These are phyloP conservation scores for Rhododendron vialii DNA, from an alignment of 148 eudicot genomes.

Conservation along the genomic window DNA sequence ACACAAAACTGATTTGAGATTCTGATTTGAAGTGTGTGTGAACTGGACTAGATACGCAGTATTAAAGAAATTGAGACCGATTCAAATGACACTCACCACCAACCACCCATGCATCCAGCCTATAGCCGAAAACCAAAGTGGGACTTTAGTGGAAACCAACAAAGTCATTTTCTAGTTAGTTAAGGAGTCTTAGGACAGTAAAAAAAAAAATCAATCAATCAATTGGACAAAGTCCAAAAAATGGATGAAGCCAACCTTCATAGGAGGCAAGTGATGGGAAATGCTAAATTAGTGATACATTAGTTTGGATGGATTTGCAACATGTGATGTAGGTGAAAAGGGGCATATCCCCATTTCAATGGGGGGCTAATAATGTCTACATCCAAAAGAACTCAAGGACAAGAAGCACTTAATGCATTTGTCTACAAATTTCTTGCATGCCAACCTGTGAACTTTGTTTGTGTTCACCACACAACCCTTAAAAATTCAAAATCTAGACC, in stretches of 20 bases:
- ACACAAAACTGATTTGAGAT: background rate
- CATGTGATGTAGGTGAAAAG: background rate
- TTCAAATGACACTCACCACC: background rate
- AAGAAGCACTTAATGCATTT: slow-evolving; percentile 8
- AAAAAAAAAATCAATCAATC: background rate
- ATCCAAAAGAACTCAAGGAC: slow-evolving; percentile 6
- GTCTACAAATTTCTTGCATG: slow-evolving; percentile 6
- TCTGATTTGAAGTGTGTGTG: background rate
- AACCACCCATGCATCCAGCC: background rate
- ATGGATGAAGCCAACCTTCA: background rate
- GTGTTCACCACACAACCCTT: background rate
- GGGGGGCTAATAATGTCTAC: background rate
- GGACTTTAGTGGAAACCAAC: background rate
- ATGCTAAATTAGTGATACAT: background rate
- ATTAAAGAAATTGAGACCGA: background rate
- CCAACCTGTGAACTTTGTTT: slow-evolving; percentile 10
- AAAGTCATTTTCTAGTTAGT: background rate
- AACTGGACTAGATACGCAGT: background rate
- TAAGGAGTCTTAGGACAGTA: background rate
- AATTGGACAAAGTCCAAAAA: background rate
- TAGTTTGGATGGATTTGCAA: background rate
- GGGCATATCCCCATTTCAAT: background rate
- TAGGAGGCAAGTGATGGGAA: background rate
- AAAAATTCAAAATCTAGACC: background rate
- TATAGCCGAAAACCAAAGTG: background rate